Percentiles rank a stretch among this genome's conserved stretches.
These are phyloP conservation scores for Serendipita indica DNA, from an alignment of 768 basidiomycete species.

Conservation along the genomic window DNA sequence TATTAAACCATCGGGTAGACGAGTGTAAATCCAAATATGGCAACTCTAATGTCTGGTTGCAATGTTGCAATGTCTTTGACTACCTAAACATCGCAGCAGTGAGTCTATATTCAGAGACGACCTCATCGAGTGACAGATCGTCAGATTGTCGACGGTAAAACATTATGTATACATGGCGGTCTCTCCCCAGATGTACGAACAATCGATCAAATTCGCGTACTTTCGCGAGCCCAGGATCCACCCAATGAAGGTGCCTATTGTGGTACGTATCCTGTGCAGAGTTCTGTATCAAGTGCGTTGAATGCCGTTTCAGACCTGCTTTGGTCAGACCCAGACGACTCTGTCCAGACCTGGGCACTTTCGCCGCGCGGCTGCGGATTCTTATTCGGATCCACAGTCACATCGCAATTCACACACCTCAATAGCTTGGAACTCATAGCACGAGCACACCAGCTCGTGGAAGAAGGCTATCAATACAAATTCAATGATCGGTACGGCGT, in stretches of 20 bases:
- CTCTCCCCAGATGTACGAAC: constrained; percentile 75
- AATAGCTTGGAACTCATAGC: constrained; percentile 93
- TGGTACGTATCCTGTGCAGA: background rate
- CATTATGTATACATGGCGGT: constrained; percentile 96
- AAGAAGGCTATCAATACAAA: constrained; percentile 54
- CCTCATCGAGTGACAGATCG: background rate
- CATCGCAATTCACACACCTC: constrained; percentile 74
- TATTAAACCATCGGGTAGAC: constrained; percentile 65
- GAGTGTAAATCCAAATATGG: constrained; percentile 97
- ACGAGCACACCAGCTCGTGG: constrained; percentile 91
- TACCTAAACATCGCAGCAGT: constrained; percentile 89
- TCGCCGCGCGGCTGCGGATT: constrained; percentile 97
- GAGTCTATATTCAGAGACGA: background rate
- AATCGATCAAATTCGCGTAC: constrained; percentile 65
- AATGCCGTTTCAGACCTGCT: constrained; percentile 46
- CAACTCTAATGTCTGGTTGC: constrained; percentile 86
- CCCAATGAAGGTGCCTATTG: constrained; percentile 1
- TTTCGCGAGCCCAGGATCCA: constrained; percentile 9
- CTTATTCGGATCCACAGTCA: constrained; percentile 86
- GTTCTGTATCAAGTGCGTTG: constrained; percentile 8
- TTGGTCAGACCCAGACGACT: constrained; percentile 99
- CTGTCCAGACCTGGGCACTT: constrained; percentile 55
- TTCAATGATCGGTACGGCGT: constrained; percentile 15
- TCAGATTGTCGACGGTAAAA: constrained; percentile 71
- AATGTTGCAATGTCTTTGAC: constrained; percentile 98